These are phyloP conservation scores for Chrysosporium queenslandicum DNA, from an alignment of 2,329 filamentous ascomycete genomes.

Conservation along the genomic window DNA sequence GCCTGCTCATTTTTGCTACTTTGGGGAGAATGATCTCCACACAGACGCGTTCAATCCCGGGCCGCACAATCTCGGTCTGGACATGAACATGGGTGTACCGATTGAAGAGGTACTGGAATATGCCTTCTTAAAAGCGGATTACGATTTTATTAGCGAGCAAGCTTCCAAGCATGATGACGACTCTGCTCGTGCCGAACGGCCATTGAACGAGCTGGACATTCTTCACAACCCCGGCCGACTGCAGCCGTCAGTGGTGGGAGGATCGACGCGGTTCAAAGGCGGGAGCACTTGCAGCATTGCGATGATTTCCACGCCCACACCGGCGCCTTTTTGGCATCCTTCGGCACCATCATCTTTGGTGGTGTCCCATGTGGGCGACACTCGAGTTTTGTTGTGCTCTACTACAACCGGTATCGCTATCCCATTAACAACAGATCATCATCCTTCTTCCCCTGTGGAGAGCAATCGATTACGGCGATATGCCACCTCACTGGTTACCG, in stretches of 20 bases:
- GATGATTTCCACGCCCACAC: slow-evolving; percentile 82
- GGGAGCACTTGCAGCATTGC: slow-evolving; percentile 86
- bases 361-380: slow-evolving; percentile 88
- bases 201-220: slow-evolving; percentile 76
- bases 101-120: slow-evolving; percentile 62
- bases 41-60: slow-evolving; percentile 21
- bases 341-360: slow-evolving; percentile 71
- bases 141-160: slow-evolving; percentile 88
- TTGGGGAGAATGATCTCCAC: slow-evolving; percentile 27
- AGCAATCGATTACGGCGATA: slow-evolving; percentile 74
- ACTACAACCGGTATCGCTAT: slow-evolving; percentile 70
- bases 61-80: slow-evolving; percentile 16
- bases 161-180: slow-evolving; percentile 67
- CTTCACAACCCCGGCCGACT: slow-evolving; percentile 53
- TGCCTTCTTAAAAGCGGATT: slow-evolving; percentile 84
- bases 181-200: slow-evolving; percentile 62
- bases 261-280: slow-evolving; percentile 71
- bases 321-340: slow-evolving; percentile 92
- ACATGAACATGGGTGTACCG: slow-evolving; percentile 31
- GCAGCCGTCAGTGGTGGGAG: slow-evolving; percentile 51
- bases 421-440: slow-evolving; percentile 81
- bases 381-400: slow-evolving; percentile 77
- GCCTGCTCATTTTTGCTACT: slow-evolving; percentile 61
- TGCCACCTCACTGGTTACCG: slow-evolving; percentile 76
- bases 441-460: slow-evolving; percentile 79